phyloP scores from a whole-genome alignment of 2,329 filamentous ascomycete genomes.

The Sporothrix mexicana region DNA sequence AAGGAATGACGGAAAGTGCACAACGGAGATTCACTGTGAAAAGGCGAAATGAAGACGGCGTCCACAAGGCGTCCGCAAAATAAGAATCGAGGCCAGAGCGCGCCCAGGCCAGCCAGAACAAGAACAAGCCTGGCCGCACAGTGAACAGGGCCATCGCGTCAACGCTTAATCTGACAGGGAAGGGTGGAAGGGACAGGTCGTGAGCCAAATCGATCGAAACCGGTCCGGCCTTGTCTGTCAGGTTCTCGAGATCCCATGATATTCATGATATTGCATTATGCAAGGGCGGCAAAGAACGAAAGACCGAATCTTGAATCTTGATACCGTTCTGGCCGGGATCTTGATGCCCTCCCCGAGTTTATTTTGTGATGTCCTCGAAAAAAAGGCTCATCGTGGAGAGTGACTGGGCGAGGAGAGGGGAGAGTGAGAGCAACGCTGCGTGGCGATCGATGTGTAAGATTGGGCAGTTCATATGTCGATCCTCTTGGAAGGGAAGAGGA shows the following conservation, averaged over 20 bases:
- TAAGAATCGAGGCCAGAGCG: conserved; percentile 12
- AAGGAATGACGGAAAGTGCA: conserved; percentile 8
- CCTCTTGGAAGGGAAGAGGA: not conserved
- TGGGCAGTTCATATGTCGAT: conserved; percentile 12
- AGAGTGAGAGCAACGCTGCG: not conserved
- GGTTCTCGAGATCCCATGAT: not conserved
- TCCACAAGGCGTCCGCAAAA: not conserved
- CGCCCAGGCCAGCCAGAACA: not conserved
- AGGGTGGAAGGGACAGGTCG: not conserved
- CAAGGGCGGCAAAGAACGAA: conserved; percentile 13
- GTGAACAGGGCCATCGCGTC: not conserved
- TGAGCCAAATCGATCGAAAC: not conserved
- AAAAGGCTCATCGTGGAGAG: not conserved
- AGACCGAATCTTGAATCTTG: not conserved
- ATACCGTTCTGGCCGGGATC: too few species aligned
- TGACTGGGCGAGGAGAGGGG: not conserved
- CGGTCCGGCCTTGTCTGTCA: not conserved
- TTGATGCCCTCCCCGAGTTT: too few species aligned
- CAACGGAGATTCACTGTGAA: not conserved
- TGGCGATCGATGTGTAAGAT: conserved; percentile 10
- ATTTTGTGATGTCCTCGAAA: too few species aligned
- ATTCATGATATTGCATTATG: conserved; percentile 14
- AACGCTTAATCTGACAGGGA: not conserved
- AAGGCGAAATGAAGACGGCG: not conserved
- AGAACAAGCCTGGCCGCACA: not conserved